phyloP scores from a whole-genome alignment of 495 filamentous ascomycete species.

The Amorphotheca resinae region DNA sequence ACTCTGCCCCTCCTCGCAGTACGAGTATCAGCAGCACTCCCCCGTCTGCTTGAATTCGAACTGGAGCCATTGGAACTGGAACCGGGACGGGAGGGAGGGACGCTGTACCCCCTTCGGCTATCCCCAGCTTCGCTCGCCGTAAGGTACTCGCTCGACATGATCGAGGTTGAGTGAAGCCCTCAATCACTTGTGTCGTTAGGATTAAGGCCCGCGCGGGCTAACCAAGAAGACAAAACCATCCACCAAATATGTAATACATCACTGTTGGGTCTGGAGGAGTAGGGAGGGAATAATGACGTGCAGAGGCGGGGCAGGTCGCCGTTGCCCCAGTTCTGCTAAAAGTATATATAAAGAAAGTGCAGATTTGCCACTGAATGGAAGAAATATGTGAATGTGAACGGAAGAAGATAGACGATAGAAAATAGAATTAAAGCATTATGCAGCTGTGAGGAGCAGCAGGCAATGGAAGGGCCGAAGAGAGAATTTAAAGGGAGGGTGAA shows the following conservation, averaged over 20 bases:
- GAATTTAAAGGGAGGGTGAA: no score
- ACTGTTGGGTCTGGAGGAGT: no score
- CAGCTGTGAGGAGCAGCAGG: no score
- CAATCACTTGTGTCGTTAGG: no score
- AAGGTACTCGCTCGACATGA: constrained; percentile 13
- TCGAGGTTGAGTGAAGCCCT: background rate
- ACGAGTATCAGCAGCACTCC: constrained; percentile 5
- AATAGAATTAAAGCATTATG: no score
- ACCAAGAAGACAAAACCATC: no score
- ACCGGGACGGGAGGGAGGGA: constrained; percentile 4
- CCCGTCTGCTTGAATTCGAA: constrained; percentile 11
- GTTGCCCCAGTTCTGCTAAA: background rate
- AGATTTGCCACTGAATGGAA: no score
- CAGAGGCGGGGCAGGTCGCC: background rate
- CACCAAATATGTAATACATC: no score
- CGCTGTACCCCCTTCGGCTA: constrained; percentile 1
- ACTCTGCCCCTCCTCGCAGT: constrained; percentile 9
- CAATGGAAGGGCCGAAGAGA: no score
- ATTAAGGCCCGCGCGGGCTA: no score
- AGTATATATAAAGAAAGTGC: background rate
- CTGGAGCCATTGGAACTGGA: constrained; percentile 6
- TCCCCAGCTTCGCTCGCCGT: constrained; percentile 3
- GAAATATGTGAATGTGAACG: no score
- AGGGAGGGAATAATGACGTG: background rate
- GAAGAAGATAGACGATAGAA: no score